Conservation (phyloP, 768 basidiomycete genomes). For the Amanita pseudoporphyria region DNA sequence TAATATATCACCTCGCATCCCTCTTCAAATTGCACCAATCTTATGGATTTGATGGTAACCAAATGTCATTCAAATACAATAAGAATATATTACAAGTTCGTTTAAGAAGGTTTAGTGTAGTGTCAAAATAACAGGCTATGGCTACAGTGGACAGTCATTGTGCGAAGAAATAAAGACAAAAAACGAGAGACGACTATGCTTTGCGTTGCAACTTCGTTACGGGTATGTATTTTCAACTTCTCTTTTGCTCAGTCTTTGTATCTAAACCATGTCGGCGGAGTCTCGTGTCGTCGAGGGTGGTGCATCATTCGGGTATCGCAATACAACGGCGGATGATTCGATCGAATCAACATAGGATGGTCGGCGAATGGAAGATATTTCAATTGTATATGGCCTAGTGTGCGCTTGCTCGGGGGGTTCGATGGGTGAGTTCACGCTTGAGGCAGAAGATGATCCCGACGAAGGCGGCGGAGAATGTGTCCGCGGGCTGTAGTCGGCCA, state of each 20-base stretch:
- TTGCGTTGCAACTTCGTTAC: neutral
- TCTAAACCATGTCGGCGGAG: conserved; percentile 5
- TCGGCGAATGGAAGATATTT: conserved; percentile 21
- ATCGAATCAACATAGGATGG: conserved; percentile 7
- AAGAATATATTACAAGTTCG: neutral
- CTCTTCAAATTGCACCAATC: too few species aligned
- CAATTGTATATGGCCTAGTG: conserved; percentile 19
- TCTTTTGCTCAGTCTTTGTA: neutral
- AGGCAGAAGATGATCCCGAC: conserved; percentile 26
- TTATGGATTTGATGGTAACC: neutral
- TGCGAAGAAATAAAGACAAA: neutral
- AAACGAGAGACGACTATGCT: neutral
- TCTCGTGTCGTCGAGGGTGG: conserved; percentile 1
- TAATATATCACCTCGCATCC: neutral
- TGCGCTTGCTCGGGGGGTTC: conserved; percentile 16
- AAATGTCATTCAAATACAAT: neutral
- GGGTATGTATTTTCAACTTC: neutral
- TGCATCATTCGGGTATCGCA: neutral
- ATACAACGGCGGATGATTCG: neutral
- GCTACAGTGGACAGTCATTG: neutral
- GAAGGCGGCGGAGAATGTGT: conserved; percentile 24
- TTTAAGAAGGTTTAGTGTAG: neutral
- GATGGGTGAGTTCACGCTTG: conserved; percentile 17
- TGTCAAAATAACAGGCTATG: neutral
- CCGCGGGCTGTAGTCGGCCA: conserved; percentile 25